Conservation (phyloP, 176 grass and related monocot genomes). For the Oryza glumipatula region DNA sequence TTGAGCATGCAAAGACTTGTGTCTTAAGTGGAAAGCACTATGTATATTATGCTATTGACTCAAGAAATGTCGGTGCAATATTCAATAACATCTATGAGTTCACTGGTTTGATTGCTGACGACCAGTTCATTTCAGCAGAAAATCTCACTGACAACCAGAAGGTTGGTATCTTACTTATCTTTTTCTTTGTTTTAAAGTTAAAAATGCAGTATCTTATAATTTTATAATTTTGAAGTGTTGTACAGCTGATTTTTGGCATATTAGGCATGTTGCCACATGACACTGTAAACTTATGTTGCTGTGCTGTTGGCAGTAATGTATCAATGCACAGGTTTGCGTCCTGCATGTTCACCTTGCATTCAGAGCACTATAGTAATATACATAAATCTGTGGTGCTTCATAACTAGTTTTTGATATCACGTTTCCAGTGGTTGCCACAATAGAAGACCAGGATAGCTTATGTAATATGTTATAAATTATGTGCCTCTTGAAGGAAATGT, state of each 20-base stretch:
- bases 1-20: slow-evolving; percentile 95
- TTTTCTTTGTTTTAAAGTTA: not conserved
- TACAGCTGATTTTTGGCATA: slow-evolving; percentile 10
- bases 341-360: slow-evolving; percentile 10
- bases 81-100: slow-evolving; percentile 98
- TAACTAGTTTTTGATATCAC: slow-evolving; percentile 2
- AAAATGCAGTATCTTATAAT: slow-evolving; percentile 23
- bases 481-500: not conserved
- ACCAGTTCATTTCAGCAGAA: slow-evolving; percentile 83
- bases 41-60: slow-evolving; percentile 69
- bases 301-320: not conserved
- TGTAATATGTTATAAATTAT: slow-evolving; percentile 10
- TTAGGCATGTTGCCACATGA: not conserved
- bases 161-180: slow-evolving; percentile 49
- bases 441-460: slow-evolving; percentile 8
- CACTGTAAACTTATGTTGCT: not conserved
- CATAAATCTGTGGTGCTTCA: not conserved
- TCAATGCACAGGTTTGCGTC: not conserved
- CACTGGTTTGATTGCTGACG: slow-evolving; percentile 75
- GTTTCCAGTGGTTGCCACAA: not conserved
- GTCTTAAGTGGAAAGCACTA: slow-evolving; percentile 86
- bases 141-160: slow-evolving; percentile 79
- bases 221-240: not conserved
- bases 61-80: slow-evolving; percentile 75
- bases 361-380: not conserved